A percentile compares a stretch with the other conserved stretches of the same genome.
These are phyloP conservation scores for Claviceps humidiphila DNA, from an alignment of 2,329 filamentous ascomycete species.

Conservation along the genomic window DNA sequence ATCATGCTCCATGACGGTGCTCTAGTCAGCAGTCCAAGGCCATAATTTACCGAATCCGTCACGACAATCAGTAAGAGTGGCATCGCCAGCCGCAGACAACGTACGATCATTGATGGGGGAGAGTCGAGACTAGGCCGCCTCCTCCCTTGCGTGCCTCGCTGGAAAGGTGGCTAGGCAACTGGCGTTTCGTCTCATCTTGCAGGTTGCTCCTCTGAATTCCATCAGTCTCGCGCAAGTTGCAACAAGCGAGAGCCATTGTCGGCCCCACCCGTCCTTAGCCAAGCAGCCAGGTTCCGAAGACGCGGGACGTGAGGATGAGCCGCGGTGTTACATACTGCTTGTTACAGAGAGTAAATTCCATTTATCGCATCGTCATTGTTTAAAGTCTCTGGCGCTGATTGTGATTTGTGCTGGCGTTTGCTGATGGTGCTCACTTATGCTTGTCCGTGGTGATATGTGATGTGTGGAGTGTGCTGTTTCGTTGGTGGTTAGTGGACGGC, in stretches of 20 bases:
- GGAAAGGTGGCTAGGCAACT: neutral
- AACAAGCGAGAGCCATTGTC: neutral
- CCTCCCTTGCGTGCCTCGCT: neutral
- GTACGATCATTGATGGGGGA: no score
- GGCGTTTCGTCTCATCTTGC: neutral
- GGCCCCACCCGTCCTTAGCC: neutral
- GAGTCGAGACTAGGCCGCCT: neutral
- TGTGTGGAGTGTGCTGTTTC: neutral
- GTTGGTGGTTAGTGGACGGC: neutral
- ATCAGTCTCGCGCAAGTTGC: neutral
- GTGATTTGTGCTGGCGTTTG: no score
- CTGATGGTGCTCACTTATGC: no score
- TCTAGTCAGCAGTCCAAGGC: neutral
- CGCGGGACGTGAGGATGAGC: neutral
- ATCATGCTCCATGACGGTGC: neutral
- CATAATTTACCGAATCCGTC: no score
- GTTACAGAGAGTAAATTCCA: neutral
- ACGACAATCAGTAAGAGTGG: neutral
- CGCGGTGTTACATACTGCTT: neutral
- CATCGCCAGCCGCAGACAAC: neutral
- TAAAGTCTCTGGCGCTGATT: no score
- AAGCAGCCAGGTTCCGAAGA: conserved; percentile 1
- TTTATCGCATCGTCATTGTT: neutral
- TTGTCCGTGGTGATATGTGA: no score
- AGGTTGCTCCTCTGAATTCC: neutral